Percentiles rank a stretch among this genome's conserved stretches.
phyloP scores from a whole-genome alignment of 2,329 filamentous ascomycete species.

The Xylaria polymorpha region DNA sequence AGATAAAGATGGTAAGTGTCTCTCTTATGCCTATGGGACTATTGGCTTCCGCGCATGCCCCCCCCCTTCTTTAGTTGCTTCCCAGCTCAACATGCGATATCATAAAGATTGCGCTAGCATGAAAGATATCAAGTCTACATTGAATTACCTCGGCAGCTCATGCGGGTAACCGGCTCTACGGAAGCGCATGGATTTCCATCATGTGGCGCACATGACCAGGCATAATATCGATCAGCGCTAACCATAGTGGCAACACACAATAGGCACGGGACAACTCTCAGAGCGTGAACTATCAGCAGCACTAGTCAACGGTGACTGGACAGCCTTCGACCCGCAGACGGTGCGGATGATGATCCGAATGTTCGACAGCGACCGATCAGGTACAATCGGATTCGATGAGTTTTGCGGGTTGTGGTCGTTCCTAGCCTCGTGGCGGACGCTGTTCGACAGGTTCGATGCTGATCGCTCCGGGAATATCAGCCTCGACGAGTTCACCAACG shows the following conservation, averaged over 20 bases:
- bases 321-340: constrained; percentile 90
- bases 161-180: not conserved
- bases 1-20: constrained; percentile 78
- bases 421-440: constrained; percentile 88
- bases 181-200: constrained; percentile 8
- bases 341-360: constrained; percentile 99
- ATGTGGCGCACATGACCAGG: constrained; percentile 29
- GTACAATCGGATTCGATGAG: constrained; percentile 92
- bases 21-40: constrained; percentile 5
- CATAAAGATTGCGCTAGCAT: not conserved
- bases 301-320: constrained; percentile 96
- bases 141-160: constrained; percentile 1
- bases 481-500: constrained; percentile 87
- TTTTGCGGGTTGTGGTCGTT: constrained; percentile 98
- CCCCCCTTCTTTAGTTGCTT: not conserved
- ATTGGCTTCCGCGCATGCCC: not conserved
- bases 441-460: constrained; percentile 95
- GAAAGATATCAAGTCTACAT: not conserved
- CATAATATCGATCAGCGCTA: constrained; percentile 20
- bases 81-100: not conserved
- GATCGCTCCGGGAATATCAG: constrained; percentile 90
- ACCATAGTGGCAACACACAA: constrained; percentile 34
- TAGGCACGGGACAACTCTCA: constrained; percentile 82
- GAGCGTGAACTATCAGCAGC: constrained; percentile 89
- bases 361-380: constrained; percentile 93